These are phyloP conservation scores for Actinomortierella wolfii DNA, from an alignment of 371 early-diverging fungal genomes.

Conservation along the genomic window DNA sequence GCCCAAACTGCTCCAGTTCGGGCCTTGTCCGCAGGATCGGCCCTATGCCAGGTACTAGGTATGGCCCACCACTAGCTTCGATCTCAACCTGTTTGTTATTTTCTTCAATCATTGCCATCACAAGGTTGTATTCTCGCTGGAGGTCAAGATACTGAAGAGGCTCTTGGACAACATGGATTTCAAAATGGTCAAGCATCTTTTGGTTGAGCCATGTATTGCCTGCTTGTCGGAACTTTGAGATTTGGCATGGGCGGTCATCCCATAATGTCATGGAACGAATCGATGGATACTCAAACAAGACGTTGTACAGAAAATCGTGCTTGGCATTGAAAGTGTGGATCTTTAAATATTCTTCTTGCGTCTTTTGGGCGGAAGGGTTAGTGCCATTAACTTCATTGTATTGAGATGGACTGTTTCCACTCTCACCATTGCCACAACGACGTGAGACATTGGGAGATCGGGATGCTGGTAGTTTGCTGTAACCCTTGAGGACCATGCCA, in stretches of 20 bases:
- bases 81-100: slow-evolving; percentile 33
- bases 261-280: slow-evolving; percentile 35
- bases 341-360: slow-evolving; percentile 26
- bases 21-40: slow-evolving; percentile 25
- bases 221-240: slow-evolving; percentile 31
- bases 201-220: slow-evolving; percentile 40
- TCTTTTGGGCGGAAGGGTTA: not conserved
- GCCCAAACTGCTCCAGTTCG: slow-evolving; percentile 16
- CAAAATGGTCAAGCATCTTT: slow-evolving; percentile 26
- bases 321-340: slow-evolving; percentile 44
- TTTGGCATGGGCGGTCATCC: slow-evolving; percentile 42
- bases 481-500: no score
- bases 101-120: slow-evolving; percentile 30
- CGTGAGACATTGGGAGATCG: no score
- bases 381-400: not conserved
- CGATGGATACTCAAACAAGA: slow-evolving; percentile 30
- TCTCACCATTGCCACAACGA: not conserved
- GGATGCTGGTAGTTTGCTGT: no score
- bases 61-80: slow-evolving; percentile 24
- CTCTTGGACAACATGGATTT: slow-evolving; percentile 29
- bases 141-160: slow-evolving; percentile 32
- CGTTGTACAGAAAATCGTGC: slow-evolving; percentile 39
- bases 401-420: no score
- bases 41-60: slow-evolving; percentile 28
- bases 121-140: slow-evolving; percentile 22